Base-by-base conservation (phyloP, 2,329 filamentous ascomycete genomes). In the Microsporum ferrugineum region DNA sequence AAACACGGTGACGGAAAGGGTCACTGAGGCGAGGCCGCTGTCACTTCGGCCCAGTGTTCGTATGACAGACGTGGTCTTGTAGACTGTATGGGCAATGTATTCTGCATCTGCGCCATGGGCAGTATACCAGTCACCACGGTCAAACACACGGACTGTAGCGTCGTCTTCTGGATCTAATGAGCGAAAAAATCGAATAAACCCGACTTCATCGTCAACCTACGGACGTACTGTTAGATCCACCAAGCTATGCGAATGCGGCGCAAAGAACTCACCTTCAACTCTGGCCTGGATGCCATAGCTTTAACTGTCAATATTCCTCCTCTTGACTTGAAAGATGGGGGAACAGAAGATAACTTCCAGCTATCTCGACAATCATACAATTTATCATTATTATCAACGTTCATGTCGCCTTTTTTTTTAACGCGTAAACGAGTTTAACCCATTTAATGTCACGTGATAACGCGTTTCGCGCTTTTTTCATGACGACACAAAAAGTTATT, bases 151-250 rank as follows among this genome's bases (percentile, higher is more conserved):
- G 60, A 99, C 82, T 0, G 89, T 91, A 41, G 75, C 74, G 43
- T 85, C 82, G 67, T 85, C 84, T 59, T 85, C 84, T 12, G 79
- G 69, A 4, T 90, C 85, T 2, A 99, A 81, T n/a, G 86, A 87
- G 68, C 92, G 92, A 80, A 95, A 99, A 78, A 91, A 95, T 68
- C 87, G 89, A 77, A 97, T 96, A 80, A 99, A 99, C 67, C 92
- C 91, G 71, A 87, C 86, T 79, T 99, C 94, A 72, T 99, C 94
- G 70, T 99, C 95, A 72, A 97, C 89, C 88, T 91, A 61, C 8
- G 34, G 41, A 27, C 39, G 23, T 45, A 23, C 17, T 60, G 64
- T 63, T 47, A 65, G 64, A 63, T 58, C 45, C 2, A 7, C 27
- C 6, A 33, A 45, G 27, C 14, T 33, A 10, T 29, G 14, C 23